Evolutionary conservation across 441 rosid species (phyloP).

Genomic region (Hypseocharis bilobata): DNA sequence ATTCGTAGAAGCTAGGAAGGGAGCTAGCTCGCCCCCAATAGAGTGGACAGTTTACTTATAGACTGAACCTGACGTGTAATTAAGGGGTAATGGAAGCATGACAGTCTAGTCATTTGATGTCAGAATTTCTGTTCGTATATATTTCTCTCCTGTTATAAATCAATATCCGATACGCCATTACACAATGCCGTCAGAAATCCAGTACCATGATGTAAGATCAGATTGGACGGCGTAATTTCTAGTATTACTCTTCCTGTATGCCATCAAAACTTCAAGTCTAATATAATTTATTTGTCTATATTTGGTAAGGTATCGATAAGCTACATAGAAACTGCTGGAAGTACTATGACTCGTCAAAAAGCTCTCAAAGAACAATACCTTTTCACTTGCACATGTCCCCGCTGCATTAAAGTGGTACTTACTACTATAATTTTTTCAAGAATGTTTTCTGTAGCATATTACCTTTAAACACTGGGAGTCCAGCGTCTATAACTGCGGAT

Average conservation of each 20-base stretch:
- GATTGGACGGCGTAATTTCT: background rate
- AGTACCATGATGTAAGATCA: no score
- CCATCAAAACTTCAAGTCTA: constrained; percentile 1
- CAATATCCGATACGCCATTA: no score
- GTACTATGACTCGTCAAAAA: constrained; percentile 73
- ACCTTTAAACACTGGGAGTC: background rate
- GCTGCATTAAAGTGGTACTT: constrained; percentile 64
- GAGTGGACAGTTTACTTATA: no score
- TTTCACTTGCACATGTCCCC: constrained; percentile 61
- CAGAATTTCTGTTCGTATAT: no score
- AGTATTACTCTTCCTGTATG: background rate
- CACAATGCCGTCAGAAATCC: no score
- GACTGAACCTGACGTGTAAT: no score
- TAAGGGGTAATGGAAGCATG: no score
- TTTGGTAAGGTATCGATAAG: constrained; percentile 55
- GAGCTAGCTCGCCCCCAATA: no score
- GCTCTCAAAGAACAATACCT: constrained; percentile 80
- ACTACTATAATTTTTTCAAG: constrained; percentile 4
- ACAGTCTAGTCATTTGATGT: no score
- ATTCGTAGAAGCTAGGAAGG: no score
- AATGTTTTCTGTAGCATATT: constrained; percentile 9
- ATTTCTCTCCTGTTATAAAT: no score
- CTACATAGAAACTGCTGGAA: constrained; percentile 91
- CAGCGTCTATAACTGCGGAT: background rate
- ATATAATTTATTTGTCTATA: background rate